Percentiles rank a stretch among this genome's conserved stretches.
These are phyloP conservation scores for Aspergillus fructus DNA, from an alignment of 2,329 filamentous ascomycete species.

Conservation along the genomic window DNA sequence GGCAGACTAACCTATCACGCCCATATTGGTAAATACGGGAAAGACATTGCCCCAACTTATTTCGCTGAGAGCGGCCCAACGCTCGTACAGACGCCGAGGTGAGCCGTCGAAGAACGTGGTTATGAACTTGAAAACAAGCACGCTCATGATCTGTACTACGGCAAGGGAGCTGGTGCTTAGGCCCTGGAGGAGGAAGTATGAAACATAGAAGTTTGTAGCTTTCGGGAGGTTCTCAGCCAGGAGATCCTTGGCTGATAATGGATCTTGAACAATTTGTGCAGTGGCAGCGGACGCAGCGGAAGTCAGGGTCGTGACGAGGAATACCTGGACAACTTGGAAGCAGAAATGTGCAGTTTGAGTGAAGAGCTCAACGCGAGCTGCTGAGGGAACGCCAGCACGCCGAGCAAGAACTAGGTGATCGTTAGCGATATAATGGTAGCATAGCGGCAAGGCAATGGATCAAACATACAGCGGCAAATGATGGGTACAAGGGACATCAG, in stretches of 20 bases:
- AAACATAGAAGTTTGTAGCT: conserved; percentile 91
- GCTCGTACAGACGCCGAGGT: conserved; percentile 72
- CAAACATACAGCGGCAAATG: conserved; percentile 67
- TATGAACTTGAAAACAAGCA: conserved; percentile 70
- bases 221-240: conserved; percentile 76
- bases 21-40: conserved; percentile 76
- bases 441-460: background rate
- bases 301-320: conserved; percentile 79
- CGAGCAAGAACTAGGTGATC: conserved; percentile 75
- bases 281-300: conserved; percentile 75
- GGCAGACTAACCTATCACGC: conserved; percentile 66
- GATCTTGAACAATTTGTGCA: conserved; percentile 64
- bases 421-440: conserved; percentile 4
- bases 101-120: conserved; percentile 68
- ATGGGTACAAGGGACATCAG: conserved; percentile 85
- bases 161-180: conserved; percentile 71
- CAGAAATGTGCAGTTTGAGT: conserved; percentile 86
- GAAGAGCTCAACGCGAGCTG: conserved; percentile 78
- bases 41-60: conserved; percentile 83
- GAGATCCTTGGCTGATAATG: conserved; percentile 62
- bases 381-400: conserved; percentile 75
- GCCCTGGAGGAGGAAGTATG: conserved; percentile 91
- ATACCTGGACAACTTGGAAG: conserved; percentile 76
- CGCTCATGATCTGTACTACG: conserved; percentile 70
- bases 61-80: conserved; percentile 72